These are phyloP conservation scores for Diaporthe longicolla DNA, from an alignment of 2,329 filamentous ascomycete genomes.

Conservation along the genomic window DNA sequence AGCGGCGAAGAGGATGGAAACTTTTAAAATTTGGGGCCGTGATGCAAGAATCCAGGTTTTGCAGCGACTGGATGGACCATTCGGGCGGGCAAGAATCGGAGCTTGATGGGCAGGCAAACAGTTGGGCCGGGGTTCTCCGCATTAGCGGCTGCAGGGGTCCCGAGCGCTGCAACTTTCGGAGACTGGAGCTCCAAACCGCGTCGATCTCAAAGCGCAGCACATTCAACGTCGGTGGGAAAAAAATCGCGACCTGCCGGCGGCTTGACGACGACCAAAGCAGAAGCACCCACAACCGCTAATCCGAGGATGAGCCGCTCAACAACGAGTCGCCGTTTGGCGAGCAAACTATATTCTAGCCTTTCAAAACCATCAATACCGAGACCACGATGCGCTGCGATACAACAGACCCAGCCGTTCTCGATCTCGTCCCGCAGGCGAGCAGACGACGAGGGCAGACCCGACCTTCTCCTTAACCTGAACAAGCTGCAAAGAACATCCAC, in stretches of 20 bases:
- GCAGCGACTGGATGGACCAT: conserved; percentile 23
- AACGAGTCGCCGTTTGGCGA: conserved; percentile 59
- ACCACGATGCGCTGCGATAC: conserved; percentile 37
- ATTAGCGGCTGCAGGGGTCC: conserved; percentile 39
- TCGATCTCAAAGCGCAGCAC: conserved; percentile 21
- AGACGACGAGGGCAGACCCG: conserved; percentile 26
- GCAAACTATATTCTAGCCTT: conserved; percentile 55
- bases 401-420: conserved; percentile 38
- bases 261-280: conserved; percentile 20
- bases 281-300: conserved; percentile 48
- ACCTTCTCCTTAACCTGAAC: conserved; percentile 32
- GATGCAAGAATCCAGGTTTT: conserved; percentile 39
- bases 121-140: conserved; percentile 18
- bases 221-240: conserved; percentile 22
- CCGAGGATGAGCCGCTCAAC: conserved; percentile 60
- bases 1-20: conserved; percentile 9
- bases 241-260: conserved; percentile 40
- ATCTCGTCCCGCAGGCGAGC: conserved; percentile 37
- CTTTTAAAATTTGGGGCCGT: conserved; percentile 39
- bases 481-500: conserved; percentile 10
- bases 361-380: conserved; percentile 27
- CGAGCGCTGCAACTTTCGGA: conserved; percentile 18
- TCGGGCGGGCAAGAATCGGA: conserved; percentile 39
- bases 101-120: conserved; percentile 39
- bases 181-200: conserved; percentile 21